phyloP scores from a whole-genome alignment of 2,329 filamentous ascomycete species.

The Allantophomopsis lycopodina region DNA sequence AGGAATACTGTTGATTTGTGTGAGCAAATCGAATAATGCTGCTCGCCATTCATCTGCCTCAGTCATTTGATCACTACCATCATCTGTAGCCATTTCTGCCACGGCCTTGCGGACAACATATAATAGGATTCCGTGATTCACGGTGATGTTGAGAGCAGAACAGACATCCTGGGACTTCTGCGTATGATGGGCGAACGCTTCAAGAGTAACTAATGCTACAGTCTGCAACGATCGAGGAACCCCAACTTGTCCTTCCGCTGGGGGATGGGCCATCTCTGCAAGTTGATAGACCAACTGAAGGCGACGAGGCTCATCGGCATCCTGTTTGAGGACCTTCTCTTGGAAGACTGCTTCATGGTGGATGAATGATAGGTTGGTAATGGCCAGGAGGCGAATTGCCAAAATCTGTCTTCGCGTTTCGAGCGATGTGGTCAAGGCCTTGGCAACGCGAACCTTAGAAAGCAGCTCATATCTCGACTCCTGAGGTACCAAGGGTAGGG shows the following conservation, averaged over 20 bases:
- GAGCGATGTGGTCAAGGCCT: constrained; percentile 55
- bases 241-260: constrained; percentile 49
- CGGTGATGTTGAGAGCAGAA: constrained; percentile 83
- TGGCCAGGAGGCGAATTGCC: constrained; percentile 68
- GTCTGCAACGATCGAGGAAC: constrained; percentile 71
- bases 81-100: constrained; percentile 57
- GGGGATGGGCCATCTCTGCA: constrained; percentile 79
- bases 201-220: constrained; percentile 66
- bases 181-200: constrained; percentile 76
- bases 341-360: constrained; percentile 72
- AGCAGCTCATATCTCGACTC: constrained; percentile 73
- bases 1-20: constrained; percentile 62
- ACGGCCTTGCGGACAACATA: constrained; percentile 89
- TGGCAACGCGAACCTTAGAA: constrained; percentile 70
- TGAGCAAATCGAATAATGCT: constrained; percentile 74
- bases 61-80: constrained; percentile 45
- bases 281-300: constrained; percentile 88
- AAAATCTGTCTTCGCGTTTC: constrained; percentile 63
- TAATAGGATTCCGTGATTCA: constrained; percentile 89
- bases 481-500: constrained; percentile 52
- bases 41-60: constrained; percentile 80
- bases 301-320: constrained; percentile 77
- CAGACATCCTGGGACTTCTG: constrained; percentile 69
- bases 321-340: constrained; percentile 74
- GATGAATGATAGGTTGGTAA: constrained; percentile 85